A percentile compares a stretch with the other conserved stretches of the same genome.
phyloP scores from a whole-genome alignment of 2,329 filamentous ascomycete genomes.

The Diaporthe humulicola region DNA sequence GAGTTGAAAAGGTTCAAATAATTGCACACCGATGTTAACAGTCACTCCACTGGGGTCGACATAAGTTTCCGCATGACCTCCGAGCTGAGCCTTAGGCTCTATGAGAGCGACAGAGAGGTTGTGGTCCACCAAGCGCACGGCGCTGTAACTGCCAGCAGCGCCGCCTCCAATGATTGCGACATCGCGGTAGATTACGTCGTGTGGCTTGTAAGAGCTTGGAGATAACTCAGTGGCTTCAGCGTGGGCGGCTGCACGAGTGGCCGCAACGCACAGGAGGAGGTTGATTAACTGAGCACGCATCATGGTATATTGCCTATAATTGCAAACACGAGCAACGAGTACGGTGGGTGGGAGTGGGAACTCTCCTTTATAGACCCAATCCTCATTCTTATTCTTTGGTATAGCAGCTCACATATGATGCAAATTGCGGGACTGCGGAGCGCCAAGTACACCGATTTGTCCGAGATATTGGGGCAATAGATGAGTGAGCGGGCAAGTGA shows the following conservation, averaged over 20 bases:
- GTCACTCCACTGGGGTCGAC: neutral
- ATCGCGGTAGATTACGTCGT: neutral
- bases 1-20: neutral
- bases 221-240: neutral
- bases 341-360: no score
- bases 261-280: neutral
- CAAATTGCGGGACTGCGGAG: no score
- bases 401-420: no score
- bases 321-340: neutral
- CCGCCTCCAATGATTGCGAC: neutral
- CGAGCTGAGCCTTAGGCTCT: neutral
- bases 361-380: no score
- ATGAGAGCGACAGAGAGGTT: neutral
- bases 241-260: neutral
- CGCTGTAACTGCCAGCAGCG: neutral
- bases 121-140: neutral
- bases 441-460: no score
- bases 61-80: neutral
- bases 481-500: no score
- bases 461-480: no score
- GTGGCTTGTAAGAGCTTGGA: neutral
- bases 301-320: neutral
- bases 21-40: neutral
- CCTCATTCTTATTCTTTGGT: no score
- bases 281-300: neutral